phyloP scores from a whole-genome alignment of 805 yeast genomes.

The Wickerhamiella kazuoi region DNA sequence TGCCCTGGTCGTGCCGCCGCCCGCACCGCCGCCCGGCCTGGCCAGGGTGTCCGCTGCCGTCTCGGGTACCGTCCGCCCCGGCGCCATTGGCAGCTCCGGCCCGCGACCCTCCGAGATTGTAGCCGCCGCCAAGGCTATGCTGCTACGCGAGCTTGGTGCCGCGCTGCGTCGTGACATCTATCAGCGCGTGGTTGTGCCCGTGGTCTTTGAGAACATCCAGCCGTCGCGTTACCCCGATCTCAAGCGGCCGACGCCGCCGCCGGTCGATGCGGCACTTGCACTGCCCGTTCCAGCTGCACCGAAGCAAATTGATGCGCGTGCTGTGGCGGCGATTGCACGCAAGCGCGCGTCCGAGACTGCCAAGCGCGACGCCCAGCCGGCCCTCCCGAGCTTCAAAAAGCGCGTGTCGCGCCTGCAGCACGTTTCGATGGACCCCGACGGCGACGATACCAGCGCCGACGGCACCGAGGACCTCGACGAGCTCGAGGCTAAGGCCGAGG shows the following conservation, averaged over 20 bases:
- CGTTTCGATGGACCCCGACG: background rate
- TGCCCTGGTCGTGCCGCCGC: background rate
- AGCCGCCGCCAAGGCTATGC: background rate
- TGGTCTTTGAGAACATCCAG: background rate
- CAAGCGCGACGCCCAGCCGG: background rate
- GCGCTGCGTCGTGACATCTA: background rate
- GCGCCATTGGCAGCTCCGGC: background rate
- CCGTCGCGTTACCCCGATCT: background rate
- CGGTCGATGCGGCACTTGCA: background rate
- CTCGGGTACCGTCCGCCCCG: background rate
- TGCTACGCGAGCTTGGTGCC: background rate
- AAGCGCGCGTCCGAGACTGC: background rate
- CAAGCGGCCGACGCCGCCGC: background rate
- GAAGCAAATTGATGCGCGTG: background rate
- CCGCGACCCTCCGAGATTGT: too few species aligned
- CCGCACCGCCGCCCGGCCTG: too few species aligned
- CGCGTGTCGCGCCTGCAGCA: background rate
- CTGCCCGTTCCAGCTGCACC: background rate
- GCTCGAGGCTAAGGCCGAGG: background rate
- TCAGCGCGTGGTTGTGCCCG: background rate
- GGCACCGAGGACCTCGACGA: background rate
- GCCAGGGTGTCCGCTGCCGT: background rate
- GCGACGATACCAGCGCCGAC: background rate
- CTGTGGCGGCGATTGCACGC: background rate
- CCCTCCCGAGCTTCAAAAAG: background rate